Conservation (phyloP, 495 filamentous ascomycete genomes). For the Tricharina praecox region DNA sequence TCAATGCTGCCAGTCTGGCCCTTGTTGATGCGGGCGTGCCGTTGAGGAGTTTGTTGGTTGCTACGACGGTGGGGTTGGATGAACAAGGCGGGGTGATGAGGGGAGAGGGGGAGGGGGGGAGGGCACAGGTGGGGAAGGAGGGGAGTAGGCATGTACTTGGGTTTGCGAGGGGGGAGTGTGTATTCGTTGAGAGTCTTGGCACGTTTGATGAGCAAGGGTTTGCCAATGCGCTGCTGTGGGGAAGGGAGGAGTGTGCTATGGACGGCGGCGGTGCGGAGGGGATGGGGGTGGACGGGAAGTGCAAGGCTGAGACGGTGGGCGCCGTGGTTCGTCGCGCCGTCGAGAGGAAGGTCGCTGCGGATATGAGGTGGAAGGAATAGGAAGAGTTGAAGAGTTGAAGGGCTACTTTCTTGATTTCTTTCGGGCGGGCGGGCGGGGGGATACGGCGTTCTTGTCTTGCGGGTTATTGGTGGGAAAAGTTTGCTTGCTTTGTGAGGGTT, state of each 20-base stretch:
- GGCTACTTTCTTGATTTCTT: not conserved
- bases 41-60: not conserved
- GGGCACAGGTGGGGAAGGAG: not conserved
- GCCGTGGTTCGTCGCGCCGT: slow-evolving; percentile 1
- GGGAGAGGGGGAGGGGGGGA: not conserved
- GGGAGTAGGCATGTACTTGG: slow-evolving; percentile 6
- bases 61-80: not conserved
- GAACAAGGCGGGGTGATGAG: not conserved
- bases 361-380: slow-evolving; percentile 10
- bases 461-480: no score
- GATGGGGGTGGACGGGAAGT: not conserved
- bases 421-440: no score
- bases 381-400: not conserved
- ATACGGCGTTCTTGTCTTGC: no score
- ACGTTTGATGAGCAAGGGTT: not conserved
- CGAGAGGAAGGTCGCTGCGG: slow-evolving; percentile 4
- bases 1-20: slow-evolving; percentile 21
- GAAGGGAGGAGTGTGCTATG: not conserved
- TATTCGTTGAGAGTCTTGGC: slow-evolving; percentile 5
- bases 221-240: not conserved
- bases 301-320: slow-evolving; percentile 3
- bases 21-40: slow-evolving; percentile 5
- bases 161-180: not conserved
- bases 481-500: no score
- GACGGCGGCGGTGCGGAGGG: not conserved